These are phyloP conservation scores for Penicillium concentricum DNA, from an alignment of 2,329 filamentous ascomycete species.

Conservation along the genomic window DNA sequence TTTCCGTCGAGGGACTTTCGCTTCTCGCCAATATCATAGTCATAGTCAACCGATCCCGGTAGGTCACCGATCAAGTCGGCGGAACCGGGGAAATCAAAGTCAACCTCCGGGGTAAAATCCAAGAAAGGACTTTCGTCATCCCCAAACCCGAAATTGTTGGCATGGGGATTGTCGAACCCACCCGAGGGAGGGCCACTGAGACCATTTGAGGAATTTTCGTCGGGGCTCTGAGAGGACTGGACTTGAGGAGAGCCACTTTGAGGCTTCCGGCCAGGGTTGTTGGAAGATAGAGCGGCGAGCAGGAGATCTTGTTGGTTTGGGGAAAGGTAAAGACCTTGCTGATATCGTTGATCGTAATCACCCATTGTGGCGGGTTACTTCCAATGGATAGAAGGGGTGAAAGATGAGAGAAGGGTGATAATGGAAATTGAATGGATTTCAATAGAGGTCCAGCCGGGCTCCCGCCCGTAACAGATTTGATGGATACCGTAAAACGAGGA, in stretches of 20 bases:
- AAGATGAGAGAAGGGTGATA: neutral
- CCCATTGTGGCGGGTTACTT: constrained; percentile 30
- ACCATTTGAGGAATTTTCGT: constrained; percentile 48
- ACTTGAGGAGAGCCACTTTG: constrained; percentile 22
- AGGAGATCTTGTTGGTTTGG: constrained; percentile 75
- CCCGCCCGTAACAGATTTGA: constrained; percentile 33
- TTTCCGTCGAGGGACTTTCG: constrained; percentile 52
- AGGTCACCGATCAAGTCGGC: constrained; percentile 74
- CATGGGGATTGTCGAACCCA: constrained; percentile 38
- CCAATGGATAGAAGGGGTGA: neutral
- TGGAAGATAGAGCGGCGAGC: constrained; percentile 73
- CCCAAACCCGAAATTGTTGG: constrained; percentile 52
- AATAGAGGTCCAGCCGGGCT: constrained; percentile 28
- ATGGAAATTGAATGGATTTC: neutral
- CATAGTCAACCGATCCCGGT: constrained; percentile 49
- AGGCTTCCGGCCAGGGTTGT: constrained; percentile 48
- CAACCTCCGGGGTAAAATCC: constrained; percentile 77
- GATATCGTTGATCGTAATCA: constrained; percentile 41
- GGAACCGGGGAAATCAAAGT: constrained; percentile 66
- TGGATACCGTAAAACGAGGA: constrained; percentile 7
- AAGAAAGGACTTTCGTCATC: constrained; percentile 75
- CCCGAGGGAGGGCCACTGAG: constrained; percentile 32
- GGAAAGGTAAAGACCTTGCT: constrained; percentile 66
- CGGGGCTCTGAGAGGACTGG: constrained; percentile 30
- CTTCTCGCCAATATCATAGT: constrained; percentile 60